These are phyloP conservation scores for Phytophthora capsici DNA, from an alignment of 352 stramenopile genomes.

Conservation along the genomic window DNA sequence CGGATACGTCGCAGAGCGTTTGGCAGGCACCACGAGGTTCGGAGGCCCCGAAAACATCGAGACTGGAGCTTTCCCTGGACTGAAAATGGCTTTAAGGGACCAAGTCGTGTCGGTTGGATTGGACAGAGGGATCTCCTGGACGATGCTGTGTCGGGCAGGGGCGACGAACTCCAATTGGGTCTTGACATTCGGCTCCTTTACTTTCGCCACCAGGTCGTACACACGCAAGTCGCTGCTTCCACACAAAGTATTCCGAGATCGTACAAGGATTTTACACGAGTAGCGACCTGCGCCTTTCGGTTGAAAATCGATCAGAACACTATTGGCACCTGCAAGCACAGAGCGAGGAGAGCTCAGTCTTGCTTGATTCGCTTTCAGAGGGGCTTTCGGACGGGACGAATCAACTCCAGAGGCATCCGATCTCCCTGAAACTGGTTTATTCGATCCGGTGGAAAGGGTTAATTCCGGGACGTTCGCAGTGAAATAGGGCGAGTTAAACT, in stretches of 20 bases:
- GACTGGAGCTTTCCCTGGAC: slow-evolving; percentile 7
- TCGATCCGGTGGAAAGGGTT: slow-evolving; percentile 20
- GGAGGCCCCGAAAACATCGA: slow-evolving; percentile 78
- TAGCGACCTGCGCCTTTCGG: slow-evolving; percentile 76
- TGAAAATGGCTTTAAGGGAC: slow-evolving; percentile 79
- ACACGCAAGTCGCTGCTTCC: slow-evolving; percentile 82
- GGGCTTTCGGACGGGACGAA: slow-evolving; percentile 24
- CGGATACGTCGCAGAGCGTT: slow-evolving; percentile 74
- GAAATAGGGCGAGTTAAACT: slow-evolving; percentile 92
- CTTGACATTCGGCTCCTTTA: slow-evolving; percentile 87
- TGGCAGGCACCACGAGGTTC: slow-evolving; percentile 71
- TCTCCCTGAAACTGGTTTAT: slow-evolving; percentile 27
- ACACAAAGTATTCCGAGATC: slow-evolving; percentile 62
- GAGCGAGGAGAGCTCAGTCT: slow-evolving; percentile 54
- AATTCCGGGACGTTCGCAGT: slow-evolving; percentile 63
- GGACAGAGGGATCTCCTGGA: slow-evolving; percentile 91
- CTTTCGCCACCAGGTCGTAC: slow-evolving; percentile 84
- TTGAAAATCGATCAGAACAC: slow-evolving; percentile 75
- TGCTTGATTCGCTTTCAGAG: slow-evolving; percentile 55
- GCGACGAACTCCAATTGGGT: slow-evolving; percentile 90
- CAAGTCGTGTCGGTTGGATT: slow-evolving; percentile 89
- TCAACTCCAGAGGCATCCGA: slow-evolving; percentile 18
- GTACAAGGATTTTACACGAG: slow-evolving; percentile 70
- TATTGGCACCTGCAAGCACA: slow-evolving; percentile 46
- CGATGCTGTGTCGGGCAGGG: slow-evolving; percentile 86